phyloP scores from a whole-genome alignment of 805 yeast genomes.

The Nakazawaea siamensis region DNA sequence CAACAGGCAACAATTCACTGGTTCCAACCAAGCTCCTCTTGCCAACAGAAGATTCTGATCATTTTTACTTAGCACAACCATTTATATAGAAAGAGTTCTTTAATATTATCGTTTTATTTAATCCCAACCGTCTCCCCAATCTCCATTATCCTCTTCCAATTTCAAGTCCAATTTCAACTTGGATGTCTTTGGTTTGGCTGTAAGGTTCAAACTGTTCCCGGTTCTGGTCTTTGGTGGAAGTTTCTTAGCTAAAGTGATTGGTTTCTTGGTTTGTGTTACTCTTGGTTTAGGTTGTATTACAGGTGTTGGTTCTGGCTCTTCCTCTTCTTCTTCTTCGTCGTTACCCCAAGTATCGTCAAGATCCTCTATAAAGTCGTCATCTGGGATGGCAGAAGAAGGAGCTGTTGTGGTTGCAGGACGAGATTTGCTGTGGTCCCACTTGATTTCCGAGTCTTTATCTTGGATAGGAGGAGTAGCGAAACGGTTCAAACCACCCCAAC shows the following conservation, averaged over 20 bases:
- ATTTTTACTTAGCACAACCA: slow-evolving; percentile 3
- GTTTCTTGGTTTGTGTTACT: not conserved
- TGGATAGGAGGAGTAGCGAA: slow-evolving; percentile 14
- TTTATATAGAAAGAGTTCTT: slow-evolving; percentile 10
- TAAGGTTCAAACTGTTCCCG: slow-evolving; percentile 15
- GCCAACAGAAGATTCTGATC: slow-evolving; percentile 32
- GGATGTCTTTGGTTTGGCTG: slow-evolving; percentile 15
- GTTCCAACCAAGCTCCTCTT: slow-evolving; percentile 42
- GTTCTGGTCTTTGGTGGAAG: not conserved
- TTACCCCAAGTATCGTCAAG: slow-evolving; percentile 8
- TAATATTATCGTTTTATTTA: slow-evolving; percentile 14
- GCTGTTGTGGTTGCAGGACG: slow-evolving; percentile 1
- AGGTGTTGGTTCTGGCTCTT: slow-evolving; percentile 4
- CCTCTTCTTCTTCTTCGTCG: slow-evolving; percentile 16
- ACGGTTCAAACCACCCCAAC: slow-evolving; percentile 9
- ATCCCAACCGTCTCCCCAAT: slow-evolving; percentile 34
- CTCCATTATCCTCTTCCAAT: slow-evolving; percentile 25
- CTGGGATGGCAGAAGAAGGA: not conserved
- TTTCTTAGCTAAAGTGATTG: not conserved
- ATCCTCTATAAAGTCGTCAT: slow-evolving; percentile 5
- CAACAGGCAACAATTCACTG: slow-evolving; percentile 29
- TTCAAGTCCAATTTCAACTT: slow-evolving; percentile 26
- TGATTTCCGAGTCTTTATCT: slow-evolving; percentile 13
- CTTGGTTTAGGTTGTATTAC: not conserved
- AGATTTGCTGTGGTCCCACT: slow-evolving; percentile 2